phyloP scores from a whole-genome alignment of 2,329 filamentous ascomycete genomes.

The Graphilbum ipis-grandicollis region DNA sequence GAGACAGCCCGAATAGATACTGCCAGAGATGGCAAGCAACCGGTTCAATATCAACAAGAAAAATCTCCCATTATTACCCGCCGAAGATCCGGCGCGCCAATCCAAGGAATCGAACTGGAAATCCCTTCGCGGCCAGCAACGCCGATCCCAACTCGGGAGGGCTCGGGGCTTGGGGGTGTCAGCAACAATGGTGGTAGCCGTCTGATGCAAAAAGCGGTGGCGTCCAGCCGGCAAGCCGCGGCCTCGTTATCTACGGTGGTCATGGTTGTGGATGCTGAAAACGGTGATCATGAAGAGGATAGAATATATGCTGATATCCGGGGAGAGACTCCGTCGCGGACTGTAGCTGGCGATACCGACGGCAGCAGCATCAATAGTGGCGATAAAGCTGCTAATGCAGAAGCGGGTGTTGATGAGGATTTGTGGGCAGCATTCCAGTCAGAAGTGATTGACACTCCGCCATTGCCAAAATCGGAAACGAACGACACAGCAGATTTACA shows the following conservation, averaged over 20 bases:
- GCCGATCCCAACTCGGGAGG: conserved; percentile 19
- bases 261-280: too few species aligned
- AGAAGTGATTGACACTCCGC: conserved; percentile 40
- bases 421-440: conserved; percentile 82
- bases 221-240: too few species aligned
- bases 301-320: too few species aligned
- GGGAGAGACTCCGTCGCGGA: too few species aligned
- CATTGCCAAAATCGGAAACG: neutral
- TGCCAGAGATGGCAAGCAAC: too few species aligned
- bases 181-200: conserved; percentile 10
- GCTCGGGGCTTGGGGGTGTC: conserved; percentile 6
- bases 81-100: conserved; percentile 33
- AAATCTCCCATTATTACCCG: too few species aligned
- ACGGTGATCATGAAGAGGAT: too few species aligned
- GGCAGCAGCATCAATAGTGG: neutral
- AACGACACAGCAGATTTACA: neutral
- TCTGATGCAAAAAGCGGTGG: too few species aligned
- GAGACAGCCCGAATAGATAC: too few species aligned
- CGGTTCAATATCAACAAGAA: too few species aligned
- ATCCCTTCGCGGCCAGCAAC: conserved; percentile 49
- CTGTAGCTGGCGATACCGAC: too few species aligned
- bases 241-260: too few species aligned
- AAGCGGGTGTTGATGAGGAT: conserved; percentile 43
- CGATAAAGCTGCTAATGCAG: neutral
- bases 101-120: conserved; percentile 39